Percentiles rank a stretch among this genome's conserved stretches.
Evolutionary conservation across 306 rosid species (phyloP).

Genomic region (Notholithocarpus densiflorus): DNA sequence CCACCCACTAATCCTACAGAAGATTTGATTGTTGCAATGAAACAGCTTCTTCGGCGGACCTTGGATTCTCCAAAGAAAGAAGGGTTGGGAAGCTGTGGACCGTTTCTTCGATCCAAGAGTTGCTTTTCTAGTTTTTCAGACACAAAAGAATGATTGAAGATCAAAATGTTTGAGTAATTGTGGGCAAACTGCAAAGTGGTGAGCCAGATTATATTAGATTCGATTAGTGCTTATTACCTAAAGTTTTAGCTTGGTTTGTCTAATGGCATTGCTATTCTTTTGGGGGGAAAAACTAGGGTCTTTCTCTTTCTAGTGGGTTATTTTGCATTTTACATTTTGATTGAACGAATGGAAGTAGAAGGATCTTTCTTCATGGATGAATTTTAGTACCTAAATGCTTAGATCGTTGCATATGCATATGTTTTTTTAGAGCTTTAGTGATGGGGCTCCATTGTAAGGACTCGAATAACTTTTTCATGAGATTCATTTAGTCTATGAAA

Average conservation of each 20-base stretch:
- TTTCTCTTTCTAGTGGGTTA: slow-evolving; percentile 1
- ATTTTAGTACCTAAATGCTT: no score
- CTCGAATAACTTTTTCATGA: no score
- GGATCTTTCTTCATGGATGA: slow-evolving; percentile 33
- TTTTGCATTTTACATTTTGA: slow-evolving; percentile 23
- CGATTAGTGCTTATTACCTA: no score
- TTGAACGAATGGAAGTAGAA: slow-evolving; percentile 31
- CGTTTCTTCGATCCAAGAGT: slow-evolving; percentile 43
- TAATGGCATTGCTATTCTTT: neutral
- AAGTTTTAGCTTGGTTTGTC: no score
- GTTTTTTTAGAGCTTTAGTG: no score
- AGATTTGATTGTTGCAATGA: slow-evolving; percentile 57
- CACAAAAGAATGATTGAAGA: slow-evolving; percentile 1
- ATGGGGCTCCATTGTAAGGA: no score
- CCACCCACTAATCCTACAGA: slow-evolving; percentile 45
- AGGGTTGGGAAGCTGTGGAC: slow-evolving; percentile 17
- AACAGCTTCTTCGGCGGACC: slow-evolving; percentile 57
- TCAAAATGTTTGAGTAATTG: no score
- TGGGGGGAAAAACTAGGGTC: no score
- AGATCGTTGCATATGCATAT: no score
- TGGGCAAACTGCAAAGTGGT: no score
- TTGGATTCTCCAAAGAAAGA: slow-evolving; percentile 45
- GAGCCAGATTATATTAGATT: no score
- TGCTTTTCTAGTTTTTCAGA: slow-evolving; percentile 43
- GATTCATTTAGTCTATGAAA: no score